These are phyloP conservation scores for Noccaea caerulescens DNA, from an alignment of 345 rosid species.

Conservation along the genomic window DNA sequence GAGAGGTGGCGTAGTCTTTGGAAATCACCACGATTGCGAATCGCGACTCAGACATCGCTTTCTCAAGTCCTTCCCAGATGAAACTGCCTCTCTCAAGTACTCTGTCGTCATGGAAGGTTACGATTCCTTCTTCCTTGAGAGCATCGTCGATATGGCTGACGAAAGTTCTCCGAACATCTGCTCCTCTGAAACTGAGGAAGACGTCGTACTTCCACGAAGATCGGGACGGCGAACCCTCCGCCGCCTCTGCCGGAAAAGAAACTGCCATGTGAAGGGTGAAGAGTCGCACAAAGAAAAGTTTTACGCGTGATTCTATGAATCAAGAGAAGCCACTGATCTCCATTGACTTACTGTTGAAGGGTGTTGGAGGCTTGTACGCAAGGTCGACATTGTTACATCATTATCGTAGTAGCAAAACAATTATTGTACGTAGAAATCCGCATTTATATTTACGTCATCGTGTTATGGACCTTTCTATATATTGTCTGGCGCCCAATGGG, in stretches of 20 bases:
- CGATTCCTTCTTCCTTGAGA: slow-evolving; percentile 19
- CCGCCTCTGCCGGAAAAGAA: neutral
- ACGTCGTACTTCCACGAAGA: slow-evolving; percentile 30
- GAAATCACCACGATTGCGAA: slow-evolving; percentile 29
- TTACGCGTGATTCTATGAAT: neutral
- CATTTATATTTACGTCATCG: neutral
- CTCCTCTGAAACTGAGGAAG: slow-evolving; percentile 41
- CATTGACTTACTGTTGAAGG: too few species aligned
- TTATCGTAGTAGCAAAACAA: neutral
- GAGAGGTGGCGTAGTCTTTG: slow-evolving; percentile 20
- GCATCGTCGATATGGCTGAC: slow-evolving; percentile 21
- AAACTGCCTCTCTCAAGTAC: slow-evolving; percentile 4
- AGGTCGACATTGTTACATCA: neutral
- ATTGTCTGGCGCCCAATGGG: neutral
- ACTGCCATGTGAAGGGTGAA: neutral
- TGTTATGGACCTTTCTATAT: too few species aligned
- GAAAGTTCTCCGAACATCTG: slow-evolving; percentile 21
- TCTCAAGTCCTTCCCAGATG: slow-evolving; percentile 15
- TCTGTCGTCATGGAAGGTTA: slow-evolving; percentile 20
- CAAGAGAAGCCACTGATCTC: neutral
- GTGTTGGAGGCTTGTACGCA: neutral
- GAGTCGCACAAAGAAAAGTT: neutral
- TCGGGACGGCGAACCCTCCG: neutral
- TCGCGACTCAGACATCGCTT: slow-evolving; percentile 24
- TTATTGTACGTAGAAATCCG: neutral